phyloP scores from a whole-genome alignment of 495 filamentous ascomycete species.

The Daldinia bambusicola region DNA sequence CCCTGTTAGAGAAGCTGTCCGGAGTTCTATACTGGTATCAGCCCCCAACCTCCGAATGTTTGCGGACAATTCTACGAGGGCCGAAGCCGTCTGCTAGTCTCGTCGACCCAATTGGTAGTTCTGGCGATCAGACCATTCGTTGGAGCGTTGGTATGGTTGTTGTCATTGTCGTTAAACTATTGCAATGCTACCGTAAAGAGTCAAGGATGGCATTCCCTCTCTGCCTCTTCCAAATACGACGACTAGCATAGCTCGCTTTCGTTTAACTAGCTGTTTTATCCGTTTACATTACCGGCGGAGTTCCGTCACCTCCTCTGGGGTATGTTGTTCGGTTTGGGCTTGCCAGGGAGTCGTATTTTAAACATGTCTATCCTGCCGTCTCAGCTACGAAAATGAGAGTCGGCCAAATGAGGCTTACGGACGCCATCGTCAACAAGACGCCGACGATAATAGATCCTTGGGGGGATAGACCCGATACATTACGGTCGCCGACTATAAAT shows the following conservation, averaged over 20 bases:
- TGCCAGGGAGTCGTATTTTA: constrained; percentile 27
- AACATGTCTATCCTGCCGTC: neutral
- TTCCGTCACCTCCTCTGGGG: constrained; percentile 31
- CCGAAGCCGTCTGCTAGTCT: constrained; percentile 25
- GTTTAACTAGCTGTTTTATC: constrained; percentile 4
- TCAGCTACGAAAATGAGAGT: neutral
- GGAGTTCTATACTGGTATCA: constrained; percentile 4
- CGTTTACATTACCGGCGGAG: constrained; percentile 2
- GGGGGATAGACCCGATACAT: constrained; percentile 15
- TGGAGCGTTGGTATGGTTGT: neutral
- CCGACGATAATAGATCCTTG: constrained; percentile 10
- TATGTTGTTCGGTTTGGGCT: constrained; percentile 38
- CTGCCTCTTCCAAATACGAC: constrained; percentile 19
- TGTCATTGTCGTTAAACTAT: neutral
- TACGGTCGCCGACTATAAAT: constrained; percentile 14
- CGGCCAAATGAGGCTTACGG: constrained; percentile 15
- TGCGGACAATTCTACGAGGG: constrained; percentile 11
- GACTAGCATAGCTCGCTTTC: constrained; percentile 4
- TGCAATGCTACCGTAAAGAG: neutral
- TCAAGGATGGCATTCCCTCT: constrained; percentile 35
- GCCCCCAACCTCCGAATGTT: constrained; percentile 25
- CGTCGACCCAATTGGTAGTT: constrained; percentile 24
- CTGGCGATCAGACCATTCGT: constrained; percentile 9
- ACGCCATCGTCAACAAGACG: constrained; percentile 5
- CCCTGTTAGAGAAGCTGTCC: constrained; percentile 18